Base-by-base conservation (phyloP, 208 protist genomes). In the Acanthamoeba royreba region DNA sequence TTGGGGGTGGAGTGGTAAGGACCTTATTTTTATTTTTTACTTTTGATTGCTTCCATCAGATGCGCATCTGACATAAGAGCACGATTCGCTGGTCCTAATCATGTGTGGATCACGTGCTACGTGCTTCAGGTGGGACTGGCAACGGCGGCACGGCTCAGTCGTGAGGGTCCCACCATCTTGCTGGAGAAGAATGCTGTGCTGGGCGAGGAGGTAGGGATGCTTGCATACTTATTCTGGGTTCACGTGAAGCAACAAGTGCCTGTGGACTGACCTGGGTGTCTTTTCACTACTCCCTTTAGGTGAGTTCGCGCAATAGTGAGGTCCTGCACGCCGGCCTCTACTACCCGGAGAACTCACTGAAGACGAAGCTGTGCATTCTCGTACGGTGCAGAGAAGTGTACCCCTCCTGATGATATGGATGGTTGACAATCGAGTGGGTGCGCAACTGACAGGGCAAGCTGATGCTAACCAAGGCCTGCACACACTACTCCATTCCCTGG, bases 111-210 rank as follows among this genome's bases (percentile, higher is more conserved):
- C 63, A 42, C n/a, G n/a, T n/a, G n/a, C n/a, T n/a, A n/a, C n/a
- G n/a, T n/a, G n/a, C n/a, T n/a, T n/a, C n/a, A 77, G 66, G 66
- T 77, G n/a, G 66, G 66, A 19, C n/a, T 77, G 66, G 66, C 66
- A 17, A 42, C 35, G 25, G 66, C 66, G 13, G 66, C 66, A 25
- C 66, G 66, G n/a, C 66, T 77, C 13, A 77, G 66, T 38, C 35
- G 35, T 11, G 66, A 77, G 35, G 66, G 66, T 42, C 25, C 66
- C 33, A 77, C 66, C 31, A 77, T 77, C 17, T 25, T 77, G 66
- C 35, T 77, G 22, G 66, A 77, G 66, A 77, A 77, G 66, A 77
- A 77, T 28, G 13, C 31, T 38, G 66, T 77, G 0, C 66, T 77
- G 9, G 66, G 66, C 3, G 66, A 77, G n/a, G 66, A 77, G 66